Percentiles rank a stretch among this genome's conserved stretches.
These are phyloP conservation scores for Volvox reticuliferus DNA, from an alignment of 139 green algal species.

Conservation along the genomic window DNA sequence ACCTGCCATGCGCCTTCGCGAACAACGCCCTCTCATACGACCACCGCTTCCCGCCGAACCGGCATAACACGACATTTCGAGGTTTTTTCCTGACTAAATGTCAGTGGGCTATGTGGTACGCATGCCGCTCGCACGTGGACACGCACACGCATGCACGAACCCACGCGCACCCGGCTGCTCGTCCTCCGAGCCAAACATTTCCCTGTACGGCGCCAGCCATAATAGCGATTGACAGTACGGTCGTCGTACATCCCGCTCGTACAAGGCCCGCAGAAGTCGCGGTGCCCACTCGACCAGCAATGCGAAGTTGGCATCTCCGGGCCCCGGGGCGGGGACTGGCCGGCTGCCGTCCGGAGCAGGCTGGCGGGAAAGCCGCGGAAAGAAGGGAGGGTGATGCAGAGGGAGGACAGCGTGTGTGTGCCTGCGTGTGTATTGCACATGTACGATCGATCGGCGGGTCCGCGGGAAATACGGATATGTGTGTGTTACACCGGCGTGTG, in stretches of 20 bases:
- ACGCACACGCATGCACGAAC: too few relatives aligned
- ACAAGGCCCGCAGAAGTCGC: conserved; percentile 73
- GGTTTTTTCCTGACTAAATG: too few relatives aligned
- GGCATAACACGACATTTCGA: too few relatives aligned
- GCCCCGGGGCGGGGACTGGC: not conserved
- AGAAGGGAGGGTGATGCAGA: not conserved
- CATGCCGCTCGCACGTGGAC: too few relatives aligned
- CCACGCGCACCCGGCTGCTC: not conserved
- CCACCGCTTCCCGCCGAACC: not conserved
- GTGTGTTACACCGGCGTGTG: too few relatives aligned
- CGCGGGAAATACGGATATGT: too few relatives aligned
- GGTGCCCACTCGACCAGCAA: conserved; percentile 69
- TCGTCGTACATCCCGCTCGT: conserved; percentile 80
- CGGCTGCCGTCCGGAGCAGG: conserved; percentile 4
- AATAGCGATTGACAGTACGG: conserved; percentile 82
- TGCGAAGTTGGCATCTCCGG: not conserved
- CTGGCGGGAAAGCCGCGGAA: not conserved
- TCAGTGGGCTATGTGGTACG: too few relatives aligned
- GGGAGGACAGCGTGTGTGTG: too few relatives aligned
- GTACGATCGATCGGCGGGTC: too few relatives aligned
- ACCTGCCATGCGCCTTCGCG: not conserved
- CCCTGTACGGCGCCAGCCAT: conserved; percentile 88
- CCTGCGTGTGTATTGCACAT: too few relatives aligned
- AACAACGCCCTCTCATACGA: too few relatives aligned
- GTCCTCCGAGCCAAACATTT: conserved; percentile 47